These are phyloP conservation scores for Clavariopsis aquatica DNA, from an alignment of 495 filamentous ascomycete species.

Conservation along the genomic window DNA sequence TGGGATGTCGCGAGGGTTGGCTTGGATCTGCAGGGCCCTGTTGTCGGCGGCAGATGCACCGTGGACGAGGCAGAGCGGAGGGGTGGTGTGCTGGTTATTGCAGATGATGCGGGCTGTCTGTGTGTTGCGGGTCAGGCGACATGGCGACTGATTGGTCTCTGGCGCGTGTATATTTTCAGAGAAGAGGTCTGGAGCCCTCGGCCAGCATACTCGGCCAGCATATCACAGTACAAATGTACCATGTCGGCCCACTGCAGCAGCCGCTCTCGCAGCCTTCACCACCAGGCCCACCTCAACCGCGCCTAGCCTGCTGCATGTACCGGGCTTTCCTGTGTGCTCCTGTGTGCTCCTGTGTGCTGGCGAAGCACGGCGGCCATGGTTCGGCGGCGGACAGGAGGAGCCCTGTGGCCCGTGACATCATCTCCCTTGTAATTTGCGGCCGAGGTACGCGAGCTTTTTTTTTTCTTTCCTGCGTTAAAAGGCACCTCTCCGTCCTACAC, in stretches of 20 bases:
- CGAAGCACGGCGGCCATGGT: not conserved
- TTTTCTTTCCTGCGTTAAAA: not conserved
- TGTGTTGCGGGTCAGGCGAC: not conserved
- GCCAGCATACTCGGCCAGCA: too few relatives aligned
- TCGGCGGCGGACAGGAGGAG: constrained; percentile 10
- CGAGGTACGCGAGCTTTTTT: constrained; percentile 13
- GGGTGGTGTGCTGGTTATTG: not conserved
- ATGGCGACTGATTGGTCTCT: not conserved
- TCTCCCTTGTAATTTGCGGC: constrained; percentile 1
- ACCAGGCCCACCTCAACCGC: not conserved
- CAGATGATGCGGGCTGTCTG: not conserved
- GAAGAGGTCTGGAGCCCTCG: not conserved
- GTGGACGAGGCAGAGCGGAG: not conserved
- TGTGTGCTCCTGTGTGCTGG: too few relatives aligned
- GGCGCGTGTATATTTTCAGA: constrained; percentile 14
- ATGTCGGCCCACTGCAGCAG: not conserved
- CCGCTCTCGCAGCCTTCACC: not conserved
- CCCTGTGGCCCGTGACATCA: constrained; percentile 15
- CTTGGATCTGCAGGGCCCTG: not conserved
- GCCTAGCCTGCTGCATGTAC: not conserved
- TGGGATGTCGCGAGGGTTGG: not conserved
- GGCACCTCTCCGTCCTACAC: not conserved
- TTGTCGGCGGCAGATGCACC: not conserved
- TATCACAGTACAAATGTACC: too few relatives aligned
- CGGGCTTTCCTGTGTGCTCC: too few relatives aligned